These are phyloP conservation scores for Astragalus glycyphyllos DNA, from an alignment of 306 rosid species.

Conservation along the genomic window DNA sequence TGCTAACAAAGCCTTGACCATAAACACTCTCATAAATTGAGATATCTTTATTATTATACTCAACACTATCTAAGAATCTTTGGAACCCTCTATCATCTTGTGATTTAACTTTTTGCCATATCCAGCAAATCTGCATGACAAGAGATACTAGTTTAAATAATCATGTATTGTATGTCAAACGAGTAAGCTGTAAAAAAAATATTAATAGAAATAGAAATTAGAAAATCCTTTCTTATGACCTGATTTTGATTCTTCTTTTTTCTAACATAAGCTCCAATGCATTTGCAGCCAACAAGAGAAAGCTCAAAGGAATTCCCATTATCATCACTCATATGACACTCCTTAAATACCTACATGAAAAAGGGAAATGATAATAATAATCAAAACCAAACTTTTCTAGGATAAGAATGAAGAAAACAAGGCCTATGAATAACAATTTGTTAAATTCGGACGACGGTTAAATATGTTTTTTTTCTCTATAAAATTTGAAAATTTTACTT, in stretches of 20 bases:
- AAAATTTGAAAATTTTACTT: too few species aligned
- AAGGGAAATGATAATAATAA: too few species aligned
- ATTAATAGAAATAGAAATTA: background rate
- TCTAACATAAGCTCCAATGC: slow-evolving; percentile 94
- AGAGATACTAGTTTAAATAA: slow-evolving; percentile 26
- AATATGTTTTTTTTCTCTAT: background rate
- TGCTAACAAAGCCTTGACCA: slow-evolving; percentile 80
- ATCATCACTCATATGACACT: slow-evolving; percentile 61
- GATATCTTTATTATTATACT: slow-evolving; percentile 61
- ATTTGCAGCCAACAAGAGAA: slow-evolving; percentile 88
- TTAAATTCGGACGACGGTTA: background rate
- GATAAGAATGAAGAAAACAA: slow-evolving; percentile 11
- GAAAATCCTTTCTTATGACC: slow-evolving; percentile 49
- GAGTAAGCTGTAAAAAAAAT: background rate
- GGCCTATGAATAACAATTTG: background rate
- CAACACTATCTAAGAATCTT: slow-evolving; percentile 65
- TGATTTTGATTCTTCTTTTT: slow-evolving; percentile 96
- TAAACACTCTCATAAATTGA: slow-evolving; percentile 59
- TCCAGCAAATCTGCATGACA: slow-evolving; percentile 84
- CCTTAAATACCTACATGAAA: slow-evolving; percentile 79
- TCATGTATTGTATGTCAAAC: slow-evolving; percentile 8
- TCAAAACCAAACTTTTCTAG: slow-evolving; percentile 19
- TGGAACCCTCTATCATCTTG: slow-evolving; percentile 67
- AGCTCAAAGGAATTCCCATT: slow-evolving; percentile 75
- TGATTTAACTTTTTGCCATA: slow-evolving; percentile 64